Evolutionary conservation across 345 rosid species (phyloP), one percentile per base, ranked within the genome.

Genomic region (Eucalyptus regnans): DNA sequence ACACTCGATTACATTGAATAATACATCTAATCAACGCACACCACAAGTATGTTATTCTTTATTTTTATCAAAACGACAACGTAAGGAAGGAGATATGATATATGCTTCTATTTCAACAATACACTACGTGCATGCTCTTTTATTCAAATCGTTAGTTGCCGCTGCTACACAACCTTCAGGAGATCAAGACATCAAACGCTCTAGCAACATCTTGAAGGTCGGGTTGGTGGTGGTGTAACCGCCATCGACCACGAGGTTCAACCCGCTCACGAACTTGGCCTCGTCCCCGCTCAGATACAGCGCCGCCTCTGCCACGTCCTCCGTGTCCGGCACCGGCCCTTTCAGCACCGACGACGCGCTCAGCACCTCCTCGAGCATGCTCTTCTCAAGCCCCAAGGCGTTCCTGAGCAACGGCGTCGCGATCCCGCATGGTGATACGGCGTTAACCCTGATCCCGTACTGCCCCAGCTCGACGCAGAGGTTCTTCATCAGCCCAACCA

Each of bases 401-500:
- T 90, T 87, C 50, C 66, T 41, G 33, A 91, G 88, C 92, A 94
- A 16, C 3, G 94, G 94, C 17, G 95, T 89, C 12, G 92, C 93
- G 7, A 91, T 18, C 4, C 90, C 92, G 50, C 89, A 88, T 8
- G 94, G 94, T 15, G 94, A 92, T 17, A 93, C 66, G 25, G 91
- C 87, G 83, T 93, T 93, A 7, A 91, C 92, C 88, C 95, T 88
- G 6, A 93, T 91, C 31, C 94, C 94, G 33, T 90, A 43, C 41
- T 79, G 91, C 81, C 94, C 94, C n/a, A 93, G 62, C 51, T 93
- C 94, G n/a, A 92, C 92, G 86, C 92, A 90, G 60, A 92, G 89
- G 90, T 89, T 93, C 91, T 91, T 93, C 91, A 89, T 91, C 29
- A 93, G 89, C 88, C 95, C 94, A 33, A 93, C 94, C 88, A 92